Conservation (phyloP, 257 asterid genomes). For the Verbena officinalis region DNA sequence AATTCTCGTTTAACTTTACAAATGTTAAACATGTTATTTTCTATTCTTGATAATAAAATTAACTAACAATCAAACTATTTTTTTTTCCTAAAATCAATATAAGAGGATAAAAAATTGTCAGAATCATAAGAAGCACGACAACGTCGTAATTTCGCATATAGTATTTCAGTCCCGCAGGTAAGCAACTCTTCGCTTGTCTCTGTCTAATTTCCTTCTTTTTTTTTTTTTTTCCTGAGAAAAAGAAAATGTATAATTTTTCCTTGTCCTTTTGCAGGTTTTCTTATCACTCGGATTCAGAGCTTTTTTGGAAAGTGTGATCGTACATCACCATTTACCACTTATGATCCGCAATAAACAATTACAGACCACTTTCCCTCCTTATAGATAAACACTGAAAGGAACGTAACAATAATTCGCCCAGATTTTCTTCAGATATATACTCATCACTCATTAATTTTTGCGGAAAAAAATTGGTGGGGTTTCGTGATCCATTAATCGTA, state of each 20-base stretch:
- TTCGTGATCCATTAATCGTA: constrained; percentile 3
- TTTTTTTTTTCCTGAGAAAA: too few species aligned
- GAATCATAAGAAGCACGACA: too few species aligned
- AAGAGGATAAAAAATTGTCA: too few species aligned
- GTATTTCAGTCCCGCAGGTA: neutral
- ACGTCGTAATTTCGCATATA: neutral
- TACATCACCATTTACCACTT: constrained; percentile 13
- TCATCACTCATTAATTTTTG: neutral
- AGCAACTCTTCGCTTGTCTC: neutral
- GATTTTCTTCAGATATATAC: neutral
- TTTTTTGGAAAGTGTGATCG: constrained; percentile 5
- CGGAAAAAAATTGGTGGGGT: neutral
- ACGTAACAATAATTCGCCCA: neutral
- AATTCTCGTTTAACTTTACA: too few species aligned
- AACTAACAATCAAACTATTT: too few species aligned
- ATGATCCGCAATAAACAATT: neutral
- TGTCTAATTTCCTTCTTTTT: too few species aligned
- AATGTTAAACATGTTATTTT: too few species aligned
- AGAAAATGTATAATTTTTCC: too few species aligned
- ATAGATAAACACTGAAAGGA: neutral
- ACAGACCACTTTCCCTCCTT: neutral
- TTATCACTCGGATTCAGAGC: too few species aligned
- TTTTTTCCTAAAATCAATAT: too few species aligned
- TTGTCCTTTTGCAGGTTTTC: neutral
- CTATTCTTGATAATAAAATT: too few species aligned